phyloP scores from a whole-genome alignment of 2,329 filamentous ascomycete species.

The Neurospora crassa region DNA sequence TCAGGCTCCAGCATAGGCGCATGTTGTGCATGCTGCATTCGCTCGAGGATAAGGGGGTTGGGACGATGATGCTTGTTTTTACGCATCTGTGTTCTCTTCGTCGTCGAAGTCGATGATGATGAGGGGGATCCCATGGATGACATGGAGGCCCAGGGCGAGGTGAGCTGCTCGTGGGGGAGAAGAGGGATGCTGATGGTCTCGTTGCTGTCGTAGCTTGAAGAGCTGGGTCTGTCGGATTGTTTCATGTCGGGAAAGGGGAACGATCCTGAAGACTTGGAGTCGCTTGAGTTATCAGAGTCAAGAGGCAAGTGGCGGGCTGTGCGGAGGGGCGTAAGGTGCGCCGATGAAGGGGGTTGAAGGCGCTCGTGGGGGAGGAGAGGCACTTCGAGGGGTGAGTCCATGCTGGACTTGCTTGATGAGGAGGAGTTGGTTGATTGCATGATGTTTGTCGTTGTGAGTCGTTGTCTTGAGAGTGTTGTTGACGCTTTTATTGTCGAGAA shows the following conservation, averaged over 20 bases:
- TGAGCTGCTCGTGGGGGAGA: background rate
- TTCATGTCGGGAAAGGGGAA: background rate
- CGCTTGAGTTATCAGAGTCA: background rate
- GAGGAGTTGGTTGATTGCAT: background rate
- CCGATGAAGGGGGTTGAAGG: background rate
- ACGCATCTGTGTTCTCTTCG: background rate
- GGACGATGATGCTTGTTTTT: background rate
- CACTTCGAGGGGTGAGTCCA: background rate
- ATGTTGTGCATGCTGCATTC: background rate
- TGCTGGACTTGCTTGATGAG: background rate
- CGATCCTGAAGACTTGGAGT: background rate
- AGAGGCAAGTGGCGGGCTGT: background rate
- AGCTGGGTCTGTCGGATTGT: background rate
- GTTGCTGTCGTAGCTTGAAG: background rate
- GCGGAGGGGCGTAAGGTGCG: background rate
- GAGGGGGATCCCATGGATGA: background rate
- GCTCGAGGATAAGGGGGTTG: background rate
- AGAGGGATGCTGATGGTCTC: background rate
- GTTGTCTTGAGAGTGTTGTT: background rate
- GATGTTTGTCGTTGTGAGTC: background rate
- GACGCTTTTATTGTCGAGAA: background rate
- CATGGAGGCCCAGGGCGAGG: background rate
- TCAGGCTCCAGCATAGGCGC: background rate
- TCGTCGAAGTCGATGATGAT: background rate
- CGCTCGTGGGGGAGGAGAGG: background rate